A percentile compares a stretch with the other conserved stretches of the same genome.
Evolutionary conservation across 2,329 filamentous ascomycete genomes (phyloP).

Genomic region (Fusarium nanum): DNA sequence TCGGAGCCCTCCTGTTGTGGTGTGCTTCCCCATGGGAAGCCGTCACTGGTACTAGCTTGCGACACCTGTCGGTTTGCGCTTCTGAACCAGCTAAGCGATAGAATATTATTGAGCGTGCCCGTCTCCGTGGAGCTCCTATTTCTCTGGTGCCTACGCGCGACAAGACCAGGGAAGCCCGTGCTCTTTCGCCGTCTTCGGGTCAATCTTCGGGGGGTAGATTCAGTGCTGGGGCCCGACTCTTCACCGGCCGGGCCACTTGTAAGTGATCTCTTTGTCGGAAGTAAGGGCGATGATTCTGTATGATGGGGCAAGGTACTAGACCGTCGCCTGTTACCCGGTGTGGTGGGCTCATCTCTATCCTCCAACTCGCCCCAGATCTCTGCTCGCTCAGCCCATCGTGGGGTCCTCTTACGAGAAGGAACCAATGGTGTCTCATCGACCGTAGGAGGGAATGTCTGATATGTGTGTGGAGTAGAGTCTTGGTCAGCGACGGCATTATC

Average conservation of each 20-base stretch:
- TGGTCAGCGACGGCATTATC: slow-evolving; percentile 58
- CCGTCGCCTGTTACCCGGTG: slow-evolving; percentile 56
- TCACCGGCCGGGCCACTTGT: slow-evolving; percentile 45
- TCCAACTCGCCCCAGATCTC: slow-evolving; percentile 92
- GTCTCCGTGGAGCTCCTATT: slow-evolving; percentile 58
- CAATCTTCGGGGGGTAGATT: slow-evolving; percentile 49
- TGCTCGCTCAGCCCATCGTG: slow-evolving; percentile 73
- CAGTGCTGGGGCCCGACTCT: slow-evolving; percentile 48
- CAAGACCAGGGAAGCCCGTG: slow-evolving; percentile 71
- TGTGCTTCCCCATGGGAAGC: slow-evolving; percentile 20
- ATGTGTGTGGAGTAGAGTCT: slow-evolving; percentile 52
- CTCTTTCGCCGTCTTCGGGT: slow-evolving; percentile 65
- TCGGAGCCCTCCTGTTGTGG: slow-evolving; percentile 38
- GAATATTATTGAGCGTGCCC: slow-evolving; percentile 63
- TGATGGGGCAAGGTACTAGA: slow-evolving; percentile 62
- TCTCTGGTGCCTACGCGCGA: slow-evolving; percentile 60
- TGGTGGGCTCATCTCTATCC: slow-evolving; percentile 69
- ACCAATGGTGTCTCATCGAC: slow-evolving; percentile 55
- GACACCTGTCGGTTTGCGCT: slow-evolving; percentile 39
- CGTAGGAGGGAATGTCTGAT: slow-evolving; percentile 61
- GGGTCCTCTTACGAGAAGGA: slow-evolving; percentile 61
- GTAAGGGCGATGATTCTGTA: slow-evolving; percentile 56
- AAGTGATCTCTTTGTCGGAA: slow-evolving; percentile 50
- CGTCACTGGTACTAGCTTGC: slow-evolving; percentile 39
- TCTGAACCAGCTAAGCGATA: slow-evolving; percentile 68